A percentile compares a stretch with the other conserved stretches of the same genome.
Conservation (phyloP, 176 grass and related monocot species). For the Lolium perenne region DNA sequence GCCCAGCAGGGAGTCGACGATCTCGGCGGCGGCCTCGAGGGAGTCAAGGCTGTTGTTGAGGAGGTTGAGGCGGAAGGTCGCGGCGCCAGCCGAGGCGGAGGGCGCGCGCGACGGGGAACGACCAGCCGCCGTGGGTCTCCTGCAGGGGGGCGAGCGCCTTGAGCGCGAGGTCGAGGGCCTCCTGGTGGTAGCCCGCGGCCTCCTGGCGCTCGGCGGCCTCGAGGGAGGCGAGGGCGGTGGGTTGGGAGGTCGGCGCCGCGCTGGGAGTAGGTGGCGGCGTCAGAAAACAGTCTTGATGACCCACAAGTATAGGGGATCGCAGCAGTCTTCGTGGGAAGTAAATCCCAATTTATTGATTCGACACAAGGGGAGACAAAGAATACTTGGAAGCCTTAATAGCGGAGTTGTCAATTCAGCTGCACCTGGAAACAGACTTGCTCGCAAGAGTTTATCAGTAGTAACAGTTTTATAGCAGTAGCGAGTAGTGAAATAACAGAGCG, state of each 20-base stretch:
- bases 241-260: slow-evolving; percentile 34
- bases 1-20: slow-evolving; percentile 40
- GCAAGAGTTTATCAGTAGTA: too few relatives aligned
- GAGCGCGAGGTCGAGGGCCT: slow-evolving; percentile 59
- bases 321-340: too few relatives aligned
- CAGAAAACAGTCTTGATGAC: too few relatives aligned
- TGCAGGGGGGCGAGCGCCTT: slow-evolving; percentile 61
- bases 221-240: slow-evolving; percentile 43
- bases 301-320: too few relatives aligned
- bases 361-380: too few relatives aligned
- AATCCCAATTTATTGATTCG: too few relatives aligned
- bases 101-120: slow-evolving; percentile 61
- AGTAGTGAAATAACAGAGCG: too few relatives aligned
- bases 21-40: slow-evolving; percentile 63
- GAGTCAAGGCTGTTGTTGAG: slow-evolving; percentile 66
- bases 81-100: slow-evolving; percentile 65
- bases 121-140: slow-evolving; percentile 72
- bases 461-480: too few relatives aligned
- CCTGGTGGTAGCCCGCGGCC: slow-evolving; percentile 44
- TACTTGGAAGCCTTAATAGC: too few relatives aligned
- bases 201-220: slow-evolving; percentile 53
- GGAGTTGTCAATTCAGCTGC: too few relatives aligned
- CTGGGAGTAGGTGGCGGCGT: not conserved
- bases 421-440: too few relatives aligned
- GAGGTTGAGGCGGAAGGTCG: slow-evolving; percentile 48